Evolutionary conservation across 345 rosid genomes (phyloP), one percentile per base, ranked within the genome.

Genomic region (Arabis hirsuta): DNA sequence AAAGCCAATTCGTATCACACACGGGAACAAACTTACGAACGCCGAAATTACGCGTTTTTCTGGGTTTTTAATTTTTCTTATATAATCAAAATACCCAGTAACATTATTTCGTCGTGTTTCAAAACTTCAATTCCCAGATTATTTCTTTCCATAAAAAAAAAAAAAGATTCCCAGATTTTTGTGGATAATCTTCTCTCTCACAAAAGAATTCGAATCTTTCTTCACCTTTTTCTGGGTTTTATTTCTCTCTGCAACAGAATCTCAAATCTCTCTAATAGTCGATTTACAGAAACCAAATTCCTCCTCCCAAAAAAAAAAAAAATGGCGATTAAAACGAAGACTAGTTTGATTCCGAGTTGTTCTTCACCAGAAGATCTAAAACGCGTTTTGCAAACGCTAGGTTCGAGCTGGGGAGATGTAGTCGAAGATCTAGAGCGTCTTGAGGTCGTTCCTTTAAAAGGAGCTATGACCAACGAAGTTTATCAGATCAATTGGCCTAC

Each of bases 381-480:
- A 81, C 72, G 78, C 26, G 83, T 85, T 12, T 77, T 90, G 22
- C 73, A 51, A 22, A 79, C 84, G 10, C 51, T 90, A 31, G 90
- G 84, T 3, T 62, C 79, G 0, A 79, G 79, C 22, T 80, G 87
- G 90, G 97, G 92, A 57, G 92, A 88, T 41, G 85, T 78, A 47
- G 80, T 86, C 9, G 86, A 85, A 50, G 92, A 88, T 71, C 62
- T 76, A 52, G 76, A 78, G 12, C 57, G 80, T 16, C 71, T 85
- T 71, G 80, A 91, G 83, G 84, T 87, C 61, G 66, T 83, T 13
- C 90, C 89, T 1, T 61, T 89, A 12, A 86, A 86, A 46, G 97
- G 96, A 52, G 97, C 96, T 12, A 86, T 91, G 96, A 91, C 97
- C 1, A 91, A 91, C 55, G 87, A 89, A 80, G 91, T 91, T 46